Evolutionary conservation across 2,329 filamentous ascomycete genomes (phyloP).

Genomic region (Aureobasidium subglaciale): DNA sequence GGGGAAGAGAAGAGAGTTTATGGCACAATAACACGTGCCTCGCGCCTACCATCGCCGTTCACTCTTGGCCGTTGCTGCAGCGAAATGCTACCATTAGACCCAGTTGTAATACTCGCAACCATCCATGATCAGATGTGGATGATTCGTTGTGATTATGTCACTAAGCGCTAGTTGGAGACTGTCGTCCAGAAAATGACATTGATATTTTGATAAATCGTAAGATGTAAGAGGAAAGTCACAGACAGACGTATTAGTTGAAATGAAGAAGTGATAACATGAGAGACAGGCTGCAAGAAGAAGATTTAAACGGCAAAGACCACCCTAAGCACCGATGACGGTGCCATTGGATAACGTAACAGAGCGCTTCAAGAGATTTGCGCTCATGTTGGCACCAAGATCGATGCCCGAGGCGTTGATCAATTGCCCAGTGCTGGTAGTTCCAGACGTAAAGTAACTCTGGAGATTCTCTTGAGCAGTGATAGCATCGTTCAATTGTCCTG

Average conservation of each 20-base stretch:
- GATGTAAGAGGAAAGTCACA: not conserved
- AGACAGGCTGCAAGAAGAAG: not conserved
- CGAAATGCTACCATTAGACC: too few species aligned
- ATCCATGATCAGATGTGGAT: too few species aligned
- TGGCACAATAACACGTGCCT: slow-evolving; percentile 3
- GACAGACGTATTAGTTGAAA: not conserved
- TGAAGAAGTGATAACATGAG: not conserved
- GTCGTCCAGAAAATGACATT: not conserved
- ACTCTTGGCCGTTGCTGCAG: too few species aligned
- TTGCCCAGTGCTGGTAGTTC: slow-evolving; percentile 17
- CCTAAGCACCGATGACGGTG: slow-evolving; percentile 21
- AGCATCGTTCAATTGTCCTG: slow-evolving; percentile 32
- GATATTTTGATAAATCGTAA: not conserved
- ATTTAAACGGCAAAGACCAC: not conserved
- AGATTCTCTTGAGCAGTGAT: slow-evolving; percentile 38
- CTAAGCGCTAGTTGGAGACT: too few species aligned
- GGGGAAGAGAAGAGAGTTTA: not conserved
- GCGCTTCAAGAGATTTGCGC: slow-evolving; percentile 19
- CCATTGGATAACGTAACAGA: slow-evolving; percentile 22
- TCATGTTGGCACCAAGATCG: slow-evolving; percentile 24
- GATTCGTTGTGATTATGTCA: not conserved
- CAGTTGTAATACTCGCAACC: too few species aligned
- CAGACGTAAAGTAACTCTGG: slow-evolving; percentile 28
- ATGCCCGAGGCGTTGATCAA: slow-evolving; percentile 21
- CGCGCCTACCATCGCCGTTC: too few species aligned